Evolutionary conservation across 352 stramenopile species (phyloP).

Genomic region (Hyaloperonospora brassicae): DNA sequence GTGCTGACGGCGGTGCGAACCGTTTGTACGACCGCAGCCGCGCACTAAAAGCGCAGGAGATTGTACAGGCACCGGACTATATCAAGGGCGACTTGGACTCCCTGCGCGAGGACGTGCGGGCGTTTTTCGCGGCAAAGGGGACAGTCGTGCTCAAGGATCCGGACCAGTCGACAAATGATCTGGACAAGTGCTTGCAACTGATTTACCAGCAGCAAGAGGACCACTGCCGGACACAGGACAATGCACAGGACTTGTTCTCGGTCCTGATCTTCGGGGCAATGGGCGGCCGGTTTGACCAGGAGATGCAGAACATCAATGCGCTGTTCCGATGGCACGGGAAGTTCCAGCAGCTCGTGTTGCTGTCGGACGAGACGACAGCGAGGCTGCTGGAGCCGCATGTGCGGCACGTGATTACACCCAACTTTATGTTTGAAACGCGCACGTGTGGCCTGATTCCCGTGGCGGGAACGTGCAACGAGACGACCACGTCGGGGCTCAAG

Average conservation of each 20-base stretch:
- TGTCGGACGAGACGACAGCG: conserved; percentile 87
- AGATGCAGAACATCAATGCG: conserved; percentile 93
- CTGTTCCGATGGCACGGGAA: conserved; percentile 83
- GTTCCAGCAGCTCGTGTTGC: conserved; percentile 80
- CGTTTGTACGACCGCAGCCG: conserved; percentile 80
- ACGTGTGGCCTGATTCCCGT: conserved; percentile 92
- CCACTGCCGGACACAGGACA: conserved; percentile 14
- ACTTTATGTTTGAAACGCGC: conserved; percentile 86
- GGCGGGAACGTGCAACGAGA: conserved; percentile 57
- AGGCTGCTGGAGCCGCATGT: conserved; percentile 62
- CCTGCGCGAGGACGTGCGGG: conserved; percentile 73
- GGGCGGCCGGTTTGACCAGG: conserved; percentile 95
- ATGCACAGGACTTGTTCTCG: conserved; percentile 31
- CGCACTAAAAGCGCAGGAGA: conserved; percentile 28
- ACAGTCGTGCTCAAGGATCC: conserved; percentile 65
- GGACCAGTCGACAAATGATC: conserved; percentile 91
- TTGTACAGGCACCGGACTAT: conserved; percentile 67
- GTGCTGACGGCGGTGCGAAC: conserved; percentile 94
- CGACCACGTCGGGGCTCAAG: conserved; percentile 86
- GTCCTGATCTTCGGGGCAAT: conserved; percentile 92
- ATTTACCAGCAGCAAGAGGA: conserved; percentile 33
- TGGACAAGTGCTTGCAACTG: conserved; percentile 88
- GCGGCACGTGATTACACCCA: conserved; percentile 67
- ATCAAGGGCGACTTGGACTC: conserved; percentile 96
- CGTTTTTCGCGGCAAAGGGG: conserved; percentile 72